Conservation (phyloP, 371 early-diverging fungal species). For the Amoeboaphelidium protococcarum region DNA sequence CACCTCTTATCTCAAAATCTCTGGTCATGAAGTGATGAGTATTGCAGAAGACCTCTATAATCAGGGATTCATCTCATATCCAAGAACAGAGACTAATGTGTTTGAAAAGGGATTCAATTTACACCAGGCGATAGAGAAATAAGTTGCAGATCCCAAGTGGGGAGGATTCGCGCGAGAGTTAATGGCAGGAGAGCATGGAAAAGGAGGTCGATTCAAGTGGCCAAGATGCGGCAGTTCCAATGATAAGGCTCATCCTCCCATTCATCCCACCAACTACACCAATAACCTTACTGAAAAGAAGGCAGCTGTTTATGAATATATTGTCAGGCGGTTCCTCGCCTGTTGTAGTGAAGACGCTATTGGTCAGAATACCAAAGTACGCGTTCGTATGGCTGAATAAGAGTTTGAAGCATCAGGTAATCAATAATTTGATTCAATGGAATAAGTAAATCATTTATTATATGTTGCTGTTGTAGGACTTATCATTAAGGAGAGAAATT, state of each 20-base stretch:
- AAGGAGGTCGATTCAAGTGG: too few species aligned
- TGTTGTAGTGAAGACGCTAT: slow-evolving; percentile 82
- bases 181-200: slow-evolving; percentile 32
- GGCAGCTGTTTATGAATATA: slow-evolving; percentile 62
- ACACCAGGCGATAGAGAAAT: slow-evolving; percentile 29
- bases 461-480: slow-evolving; percentile 25
- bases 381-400: slow-evolving; percentile 35
- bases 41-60: slow-evolving; percentile 63
- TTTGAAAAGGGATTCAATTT: slow-evolving; percentile 58
- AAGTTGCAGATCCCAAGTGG: slow-evolving; percentile 27
- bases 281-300: slow-evolving; percentile 36
- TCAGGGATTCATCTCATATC: slow-evolving; percentile 86
- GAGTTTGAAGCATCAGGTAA: slow-evolving; percentile 35
- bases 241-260: slow-evolving; percentile 98
- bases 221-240: slow-evolving; percentile 79
- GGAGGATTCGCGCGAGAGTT: slow-evolving; percentile 34
- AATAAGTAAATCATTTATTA: too few species aligned
- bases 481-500: slow-evolving; percentile 56
- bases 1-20: slow-evolving; percentile 34
- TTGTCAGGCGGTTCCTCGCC: slow-evolving; percentile 77
- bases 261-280: slow-evolving; percentile 72
- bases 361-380: slow-evolving; percentile 57
- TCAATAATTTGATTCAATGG: too few species aligned
- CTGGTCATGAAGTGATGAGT: slow-evolving; percentile 41
- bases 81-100: slow-evolving; percentile 96